phyloP scores from a whole-genome alignment of 164 flowering plant species.

The Annona cherimola region DNA sequence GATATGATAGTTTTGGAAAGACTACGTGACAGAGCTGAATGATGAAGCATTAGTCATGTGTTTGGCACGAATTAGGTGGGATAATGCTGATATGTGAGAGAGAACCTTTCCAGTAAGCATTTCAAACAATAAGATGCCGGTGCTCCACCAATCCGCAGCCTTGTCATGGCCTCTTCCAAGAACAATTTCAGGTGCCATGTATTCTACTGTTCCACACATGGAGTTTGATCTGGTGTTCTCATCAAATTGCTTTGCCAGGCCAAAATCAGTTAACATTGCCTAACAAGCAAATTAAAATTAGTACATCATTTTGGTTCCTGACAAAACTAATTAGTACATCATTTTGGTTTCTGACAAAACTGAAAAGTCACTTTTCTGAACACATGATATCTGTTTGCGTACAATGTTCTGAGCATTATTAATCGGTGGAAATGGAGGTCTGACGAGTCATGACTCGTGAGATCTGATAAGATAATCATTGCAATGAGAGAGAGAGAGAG shows the following conservation, averaged over 20 bases:
- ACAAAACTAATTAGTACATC: background rate
- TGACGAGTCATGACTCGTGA: too few species aligned
- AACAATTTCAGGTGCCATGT: constrained; percentile 93
- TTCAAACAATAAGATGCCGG: constrained; percentile 76
- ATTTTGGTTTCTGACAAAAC: background rate
- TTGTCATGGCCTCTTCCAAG: constrained; percentile 89
- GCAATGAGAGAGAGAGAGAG: background rate
- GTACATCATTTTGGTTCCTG: too few species aligned
- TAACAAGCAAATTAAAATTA: constrained; percentile 12
- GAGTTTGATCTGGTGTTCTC: constrained; percentile 78
- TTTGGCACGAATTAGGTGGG: too few species aligned
- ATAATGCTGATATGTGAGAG: background rate
- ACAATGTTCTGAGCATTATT: too few species aligned
- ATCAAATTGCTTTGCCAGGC: constrained; percentile 79
- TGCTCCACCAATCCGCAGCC: constrained; percentile 99
- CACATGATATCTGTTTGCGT: too few species aligned
- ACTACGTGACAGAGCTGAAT: too few species aligned
- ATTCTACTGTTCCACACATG: constrained; percentile 88
- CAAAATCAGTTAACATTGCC: constrained; percentile 94
- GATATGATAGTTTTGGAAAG: too few species aligned
- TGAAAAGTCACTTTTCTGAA: too few species aligned
- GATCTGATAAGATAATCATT: too few species aligned
- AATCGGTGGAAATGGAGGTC: too few species aligned
- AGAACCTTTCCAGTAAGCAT: constrained; percentile 94
- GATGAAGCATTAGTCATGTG: too few species aligned